A percentile compares a stretch with the other conserved stretches of the same genome.
These are phyloP conservation scores for Neonectria magnoliae DNA, from an alignment of 2,329 filamentous ascomycete genomes.

Conservation along the genomic window DNA sequence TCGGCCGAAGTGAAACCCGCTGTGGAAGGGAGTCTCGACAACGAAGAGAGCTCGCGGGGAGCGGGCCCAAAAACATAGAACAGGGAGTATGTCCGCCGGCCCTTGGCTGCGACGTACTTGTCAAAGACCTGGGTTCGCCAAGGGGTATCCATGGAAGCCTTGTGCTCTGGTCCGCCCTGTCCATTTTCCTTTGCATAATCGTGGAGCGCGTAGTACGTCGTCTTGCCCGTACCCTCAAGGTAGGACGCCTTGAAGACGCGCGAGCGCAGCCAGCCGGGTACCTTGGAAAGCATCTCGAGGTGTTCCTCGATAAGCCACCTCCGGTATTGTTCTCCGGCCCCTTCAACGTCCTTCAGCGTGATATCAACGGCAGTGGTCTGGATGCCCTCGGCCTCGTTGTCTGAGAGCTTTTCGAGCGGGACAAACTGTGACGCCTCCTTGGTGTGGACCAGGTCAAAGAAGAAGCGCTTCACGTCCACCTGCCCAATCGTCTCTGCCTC, in stretches of 20 bases:
- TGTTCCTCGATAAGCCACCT: constrained; percentile 83
- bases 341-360: constrained; percentile 60
- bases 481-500: constrained; percentile 65
- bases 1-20: constrained; percentile 66
- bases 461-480: constrained; percentile 73
- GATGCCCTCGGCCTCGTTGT: constrained; percentile 67
- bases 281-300: constrained; percentile 73
- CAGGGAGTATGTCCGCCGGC: constrained; percentile 72
- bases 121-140: constrained; percentile 68
- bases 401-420: constrained; percentile 67
- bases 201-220: constrained; percentile 72
- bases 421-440: constrained; percentile 66
- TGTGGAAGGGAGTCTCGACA: constrained; percentile 60
- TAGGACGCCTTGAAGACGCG: constrained; percentile 74
- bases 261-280: constrained; percentile 82
- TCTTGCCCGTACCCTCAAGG: constrained; percentile 64
- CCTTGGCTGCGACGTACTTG: constrained; percentile 66
- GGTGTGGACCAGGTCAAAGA: constrained; percentile 73
- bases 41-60: constrained; percentile 71
- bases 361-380: constrained; percentile 72
- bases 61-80: constrained; percentile 84
- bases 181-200: constrained; percentile 77
- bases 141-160: constrained; percentile 69
- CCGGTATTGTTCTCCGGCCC: constrained; percentile 63
- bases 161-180: constrained; percentile 70